Percentiles rank a stretch among this genome's conserved stretches.
These are phyloP conservation scores for Paraphoma chrysanthemicola DNA, from an alignment of 2,329 filamentous ascomycete genomes.

Conservation along the genomic window DNA sequence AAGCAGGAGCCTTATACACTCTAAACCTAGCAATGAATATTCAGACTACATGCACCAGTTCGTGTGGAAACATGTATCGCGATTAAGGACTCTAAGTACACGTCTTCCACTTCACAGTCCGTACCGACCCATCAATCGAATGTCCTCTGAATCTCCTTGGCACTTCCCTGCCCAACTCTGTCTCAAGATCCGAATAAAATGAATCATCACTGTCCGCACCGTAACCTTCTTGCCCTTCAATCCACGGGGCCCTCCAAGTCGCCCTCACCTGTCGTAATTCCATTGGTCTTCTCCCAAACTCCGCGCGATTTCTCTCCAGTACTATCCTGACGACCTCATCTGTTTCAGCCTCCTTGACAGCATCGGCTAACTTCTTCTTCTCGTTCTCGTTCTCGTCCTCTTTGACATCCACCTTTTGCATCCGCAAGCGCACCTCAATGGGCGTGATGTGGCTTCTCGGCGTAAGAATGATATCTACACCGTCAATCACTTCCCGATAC, in stretches of 20 bases:
- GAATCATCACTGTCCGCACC: background rate
- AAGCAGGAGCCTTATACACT: conserved; percentile 41
- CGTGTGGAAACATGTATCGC: too few relatives aligned
- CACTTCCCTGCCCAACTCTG: background rate
- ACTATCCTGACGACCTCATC: too few relatives aligned
- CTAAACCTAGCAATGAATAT: conserved; percentile 1
- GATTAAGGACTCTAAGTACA: background rate
- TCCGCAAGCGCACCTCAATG: background rate
- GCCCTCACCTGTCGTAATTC: background rate
- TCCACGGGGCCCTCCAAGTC: too few relatives aligned
- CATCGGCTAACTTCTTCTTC: too few relatives aligned
- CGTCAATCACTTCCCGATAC: background rate
- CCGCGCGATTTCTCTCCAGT: too few relatives aligned
- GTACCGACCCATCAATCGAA: background rate
- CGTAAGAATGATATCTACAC: background rate
- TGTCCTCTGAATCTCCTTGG: background rate
- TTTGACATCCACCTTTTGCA: background rate
- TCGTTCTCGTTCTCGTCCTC: too few relatives aligned
- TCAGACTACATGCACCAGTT: background rate
- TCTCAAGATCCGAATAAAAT: too few relatives aligned
- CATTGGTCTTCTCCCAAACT: background rate
- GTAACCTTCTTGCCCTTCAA: background rate
- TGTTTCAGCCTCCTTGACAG: too few relatives aligned
- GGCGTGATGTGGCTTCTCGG: background rate
- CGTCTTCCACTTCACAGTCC: background rate